phyloP scores from a whole-genome alignment of 2,329 filamentous ascomycete species.

The Cytospora piceae region DNA sequence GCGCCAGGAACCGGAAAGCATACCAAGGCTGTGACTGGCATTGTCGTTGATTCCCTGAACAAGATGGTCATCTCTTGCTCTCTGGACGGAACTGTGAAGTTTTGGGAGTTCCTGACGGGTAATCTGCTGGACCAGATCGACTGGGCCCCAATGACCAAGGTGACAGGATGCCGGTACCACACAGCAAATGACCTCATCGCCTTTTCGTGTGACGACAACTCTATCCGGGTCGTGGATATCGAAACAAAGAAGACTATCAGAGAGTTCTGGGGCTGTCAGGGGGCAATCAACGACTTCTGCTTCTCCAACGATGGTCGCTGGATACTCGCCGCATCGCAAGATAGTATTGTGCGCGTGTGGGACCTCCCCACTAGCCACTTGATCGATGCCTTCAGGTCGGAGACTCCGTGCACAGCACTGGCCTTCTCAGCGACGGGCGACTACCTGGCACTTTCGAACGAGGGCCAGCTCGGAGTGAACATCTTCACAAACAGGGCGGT shows the following conservation, averaged over 20 bases:
- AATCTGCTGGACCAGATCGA: conserved; percentile 78
- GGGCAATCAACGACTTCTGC: conserved; percentile 75
- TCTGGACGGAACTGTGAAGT: conserved; percentile 90
- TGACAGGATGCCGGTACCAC: conserved; percentile 80
- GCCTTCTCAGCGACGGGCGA: conserved; percentile 90
- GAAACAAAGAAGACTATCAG: conserved; percentile 89
- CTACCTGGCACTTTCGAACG: conserved; percentile 87
- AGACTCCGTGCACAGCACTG: conserved; percentile 78
- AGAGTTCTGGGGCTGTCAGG: conserved; percentile 84
- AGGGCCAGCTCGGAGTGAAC: conserved; percentile 83
- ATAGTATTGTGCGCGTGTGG: conserved; percentile 84
- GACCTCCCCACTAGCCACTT: conserved; percentile 94
- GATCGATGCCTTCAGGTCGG: conserved; percentile 85
- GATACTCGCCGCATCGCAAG: conserved; percentile 86
- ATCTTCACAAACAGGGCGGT: conserved; percentile 95
- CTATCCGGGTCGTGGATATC: conserved; percentile 86
- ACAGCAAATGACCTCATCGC: conserved; percentile 82
- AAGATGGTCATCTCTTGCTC: conserved; percentile 83
- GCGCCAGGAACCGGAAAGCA: conserved; percentile 70
- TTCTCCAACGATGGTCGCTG: conserved; percentile 94
- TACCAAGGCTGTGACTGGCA: conserved; percentile 78
- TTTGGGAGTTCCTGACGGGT: conserved; percentile 94
- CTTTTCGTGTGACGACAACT: conserved; percentile 85
- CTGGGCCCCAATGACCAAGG: conserved; percentile 77
- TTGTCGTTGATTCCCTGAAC: conserved; percentile 89